Evolutionary conservation across 2,329 filamentous ascomycete genomes (phyloP).

Genomic region (Diaporthe citri): DNA sequence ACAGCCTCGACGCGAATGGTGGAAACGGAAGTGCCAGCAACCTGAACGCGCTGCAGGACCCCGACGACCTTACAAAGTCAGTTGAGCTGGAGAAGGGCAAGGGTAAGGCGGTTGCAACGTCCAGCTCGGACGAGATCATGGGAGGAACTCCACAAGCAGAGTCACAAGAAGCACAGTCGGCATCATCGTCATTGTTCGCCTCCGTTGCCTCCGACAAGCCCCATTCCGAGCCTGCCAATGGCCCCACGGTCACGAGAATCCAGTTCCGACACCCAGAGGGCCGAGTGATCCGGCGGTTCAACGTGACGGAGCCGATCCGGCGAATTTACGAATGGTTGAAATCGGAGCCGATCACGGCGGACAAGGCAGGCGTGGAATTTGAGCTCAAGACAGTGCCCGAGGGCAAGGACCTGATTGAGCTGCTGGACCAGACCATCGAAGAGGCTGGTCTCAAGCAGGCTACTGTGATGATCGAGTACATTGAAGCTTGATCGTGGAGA

Average conservation of each 20-base stretch:
- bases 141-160: slow-evolving; percentile 48
- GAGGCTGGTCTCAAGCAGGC: slow-evolving; percentile 91
- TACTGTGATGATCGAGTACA: slow-evolving; percentile 91
- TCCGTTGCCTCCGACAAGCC: slow-evolving; percentile 78
- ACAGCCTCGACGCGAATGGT: slow-evolving; percentile 77
- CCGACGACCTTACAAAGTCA: slow-evolving; percentile 87
- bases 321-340: slow-evolving; percentile 98
- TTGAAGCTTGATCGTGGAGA: slow-evolving; percentile 22
- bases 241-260: slow-evolving; percentile 85
- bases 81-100: slow-evolving; percentile 65
- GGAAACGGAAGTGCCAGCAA: slow-evolving; percentile 51
- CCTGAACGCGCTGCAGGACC: slow-evolving; percentile 74
- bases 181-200: slow-evolving; percentile 68
- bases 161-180: slow-evolving; percentile 44
- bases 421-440: slow-evolving; percentile 79
- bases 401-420: slow-evolving; percentile 85
- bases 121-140: slow-evolving; percentile 50
- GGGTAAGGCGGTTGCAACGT: slow-evolving; percentile 55
- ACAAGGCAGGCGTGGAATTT: slow-evolving; percentile 82
- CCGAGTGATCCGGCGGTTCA: slow-evolving; percentile 89
- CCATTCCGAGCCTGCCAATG: slow-evolving; percentile 82
- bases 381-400: slow-evolving; percentile 85
- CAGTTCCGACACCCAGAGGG: slow-evolving; percentile 91
- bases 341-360: slow-evolving; percentile 80
- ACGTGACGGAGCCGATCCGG: slow-evolving; percentile 79